These are phyloP conservation scores for Pouteria glomerata DNA, from an alignment of 148 eudicot genomes.

Conservation along the genomic window DNA sequence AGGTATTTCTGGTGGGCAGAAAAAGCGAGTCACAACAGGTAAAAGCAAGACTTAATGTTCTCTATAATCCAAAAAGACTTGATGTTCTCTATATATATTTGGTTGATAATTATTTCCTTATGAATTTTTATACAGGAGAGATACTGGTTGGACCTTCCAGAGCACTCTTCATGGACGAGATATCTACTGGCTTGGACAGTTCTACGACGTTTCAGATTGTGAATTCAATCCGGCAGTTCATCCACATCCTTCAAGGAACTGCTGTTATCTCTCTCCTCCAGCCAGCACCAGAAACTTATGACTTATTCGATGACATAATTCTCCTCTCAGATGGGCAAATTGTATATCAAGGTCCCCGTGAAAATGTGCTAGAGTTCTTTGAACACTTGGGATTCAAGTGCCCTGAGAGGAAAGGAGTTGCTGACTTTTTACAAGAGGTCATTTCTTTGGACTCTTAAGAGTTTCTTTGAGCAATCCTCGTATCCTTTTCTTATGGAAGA, in stretches of 20 bases:
- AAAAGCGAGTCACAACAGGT: constrained; percentile 60
- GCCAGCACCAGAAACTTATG: constrained; percentile 37
- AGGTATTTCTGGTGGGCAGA: constrained; percentile 67
- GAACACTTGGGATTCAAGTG: constrained; percentile 37
- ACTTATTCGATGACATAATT: constrained; percentile 36
- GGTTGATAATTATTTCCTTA: no score
- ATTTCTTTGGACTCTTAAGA: neutral
- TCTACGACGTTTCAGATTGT: constrained; percentile 33
- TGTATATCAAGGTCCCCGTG: constrained; percentile 36
- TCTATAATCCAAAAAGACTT: no score
- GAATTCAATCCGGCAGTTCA: constrained; percentile 19
- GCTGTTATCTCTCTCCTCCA: constrained; percentile 34
- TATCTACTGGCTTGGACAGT: constrained; percentile 37
- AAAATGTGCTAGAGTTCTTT: constrained; percentile 31
- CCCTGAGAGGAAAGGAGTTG: constrained; percentile 34
- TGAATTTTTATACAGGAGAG: constrained; percentile 25
- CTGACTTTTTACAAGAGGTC: constrained; percentile 37
- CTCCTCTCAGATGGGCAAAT: constrained; percentile 25
- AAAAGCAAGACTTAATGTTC: no score
- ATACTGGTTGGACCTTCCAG: constrained; percentile 37
- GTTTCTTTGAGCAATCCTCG: neutral
- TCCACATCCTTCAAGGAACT: constrained; percentile 32
- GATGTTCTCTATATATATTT: no score
- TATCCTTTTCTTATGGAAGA: no score
- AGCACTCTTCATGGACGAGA: constrained; percentile 41